Percentiles rank a stretch among this genome's conserved stretches.
Conservation (phyloP, 345 rosid genomes). For the Eucalyptus erythrocorys region DNA sequence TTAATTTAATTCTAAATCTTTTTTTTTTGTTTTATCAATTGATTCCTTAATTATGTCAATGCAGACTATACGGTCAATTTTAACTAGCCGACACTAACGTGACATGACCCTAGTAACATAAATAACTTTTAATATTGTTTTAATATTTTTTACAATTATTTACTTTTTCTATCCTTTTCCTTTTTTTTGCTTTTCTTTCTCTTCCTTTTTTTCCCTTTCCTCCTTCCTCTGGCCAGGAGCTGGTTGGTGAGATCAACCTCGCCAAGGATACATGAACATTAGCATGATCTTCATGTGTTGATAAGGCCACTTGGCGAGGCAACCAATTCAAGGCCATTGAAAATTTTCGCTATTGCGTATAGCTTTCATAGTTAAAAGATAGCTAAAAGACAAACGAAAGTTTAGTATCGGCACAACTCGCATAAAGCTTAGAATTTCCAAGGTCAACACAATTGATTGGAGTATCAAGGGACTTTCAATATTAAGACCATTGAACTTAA, state of each 20-base stretch:
- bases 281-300: neutral
- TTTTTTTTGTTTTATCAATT: neutral
- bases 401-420: neutral
- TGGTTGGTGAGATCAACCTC: too few relatives aligned
- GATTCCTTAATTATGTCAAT: neutral
- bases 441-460: neutral
- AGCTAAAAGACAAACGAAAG: neutral
- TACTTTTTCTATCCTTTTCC: too few relatives aligned
- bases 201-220: too few relatives aligned
- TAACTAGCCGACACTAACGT: fast-evolving
- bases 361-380: neutral
- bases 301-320: fast-evolving
- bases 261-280: neutral
- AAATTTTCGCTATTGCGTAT: neutral
- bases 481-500: neutral
- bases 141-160: too few relatives aligned
- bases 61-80: fast-evolving
- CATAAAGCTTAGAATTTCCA: neutral
- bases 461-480: neutral
- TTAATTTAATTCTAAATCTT: fast-evolving
- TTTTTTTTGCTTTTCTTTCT: too few relatives aligned
- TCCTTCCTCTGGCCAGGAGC: too few relatives aligned
- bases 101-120: fast-evolving
- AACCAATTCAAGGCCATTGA: neutral
- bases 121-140: too few relatives aligned